These are phyloP conservation scores for Kazachstania viticola DNA, from an alignment of 805 yeast species.

Conservation along the genomic window DNA sequence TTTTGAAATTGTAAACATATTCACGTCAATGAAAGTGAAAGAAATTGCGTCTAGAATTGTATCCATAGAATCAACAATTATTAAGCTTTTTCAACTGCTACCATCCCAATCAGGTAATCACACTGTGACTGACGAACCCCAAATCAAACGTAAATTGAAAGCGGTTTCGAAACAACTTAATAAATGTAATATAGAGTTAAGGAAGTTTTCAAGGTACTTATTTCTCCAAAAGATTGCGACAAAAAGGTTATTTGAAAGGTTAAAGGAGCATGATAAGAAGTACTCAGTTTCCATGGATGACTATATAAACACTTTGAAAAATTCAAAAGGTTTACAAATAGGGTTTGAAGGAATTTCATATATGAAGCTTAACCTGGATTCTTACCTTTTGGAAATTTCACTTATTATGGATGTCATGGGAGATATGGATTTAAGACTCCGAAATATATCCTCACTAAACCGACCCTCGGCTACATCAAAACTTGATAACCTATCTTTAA, in stretches of 20 bases:
- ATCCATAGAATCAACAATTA: constrained; percentile 18
- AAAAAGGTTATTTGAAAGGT: constrained; percentile 49
- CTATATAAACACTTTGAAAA: constrained; percentile 9
- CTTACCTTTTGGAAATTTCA: constrained; percentile 38
- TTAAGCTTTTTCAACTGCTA: constrained; percentile 8
- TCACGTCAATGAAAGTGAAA: constrained; percentile 21
- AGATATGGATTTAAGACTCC: no score
- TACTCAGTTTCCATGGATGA: constrained; percentile 5
- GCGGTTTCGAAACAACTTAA: constrained; percentile 11
- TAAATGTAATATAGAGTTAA: constrained; percentile 29
- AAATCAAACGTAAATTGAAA: constrained; percentile 7
- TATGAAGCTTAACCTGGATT: constrained; percentile 36
- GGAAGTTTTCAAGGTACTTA: constrained; percentile 44
- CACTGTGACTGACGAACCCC: background rate
- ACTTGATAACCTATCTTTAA: background rate
- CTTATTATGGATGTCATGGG: constrained; percentile 30
- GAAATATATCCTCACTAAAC: no score
- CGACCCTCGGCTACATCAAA: no score
- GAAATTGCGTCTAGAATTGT: constrained; percentile 19
- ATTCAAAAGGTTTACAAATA: constrained; percentile 8
- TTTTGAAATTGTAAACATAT: constrained; percentile 17
- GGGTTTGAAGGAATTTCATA: constrained; percentile 37
- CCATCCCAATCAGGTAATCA: background rate
- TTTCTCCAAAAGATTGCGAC: constrained; percentile 51
- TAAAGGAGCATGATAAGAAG: constrained; percentile 16